Percentiles rank a stretch among this genome's conserved stretches.
Conservation (phyloP, 371 early-diverging fungal genomes). For the Mucor irregularis region DNA sequence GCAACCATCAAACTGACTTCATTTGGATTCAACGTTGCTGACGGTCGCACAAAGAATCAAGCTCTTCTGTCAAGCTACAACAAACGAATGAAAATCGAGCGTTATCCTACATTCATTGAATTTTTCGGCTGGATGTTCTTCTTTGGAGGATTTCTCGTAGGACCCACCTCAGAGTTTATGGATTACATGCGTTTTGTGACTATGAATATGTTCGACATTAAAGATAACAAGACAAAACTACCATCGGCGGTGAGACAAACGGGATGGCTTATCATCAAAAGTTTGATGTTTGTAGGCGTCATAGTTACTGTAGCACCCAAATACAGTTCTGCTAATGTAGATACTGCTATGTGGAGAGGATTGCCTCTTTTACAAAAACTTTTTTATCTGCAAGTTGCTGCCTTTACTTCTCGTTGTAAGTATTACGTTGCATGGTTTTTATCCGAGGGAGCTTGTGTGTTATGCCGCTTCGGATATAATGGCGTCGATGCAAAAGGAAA, state of each 20-base stretch:
- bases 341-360: neutral
- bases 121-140: slow-evolving; percentile 84
- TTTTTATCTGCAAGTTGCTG: slow-evolving; percentile 59
- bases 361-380: no score
- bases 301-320: slow-evolving; percentile 34
- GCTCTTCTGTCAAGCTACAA: slow-evolving; percentile 58
- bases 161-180: slow-evolving; percentile 77
- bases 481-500: slow-evolving; percentile 59
- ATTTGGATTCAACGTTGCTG: slow-evolving; percentile 79
- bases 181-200: slow-evolving; percentile 64
- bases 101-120: slow-evolving; percentile 69
- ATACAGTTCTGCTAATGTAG: slow-evolving; percentile 32
- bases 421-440: slow-evolving; percentile 86
- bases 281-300: slow-evolving; percentile 33
- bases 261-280: slow-evolving; percentile 26
- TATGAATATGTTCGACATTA: slow-evolving; percentile 43
- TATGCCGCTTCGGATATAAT: slow-evolving; percentile 79
- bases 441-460: slow-evolving; percentile 77
- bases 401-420: slow-evolving; percentile 67
- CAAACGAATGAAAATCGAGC: slow-evolving; percentile 47
- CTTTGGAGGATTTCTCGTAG: slow-evolving; percentile 79
- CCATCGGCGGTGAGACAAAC: slow-evolving; percentile 20
- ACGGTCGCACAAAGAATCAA: slow-evolving; percentile 40
- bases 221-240: slow-evolving; percentile 32
- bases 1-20: slow-evolving; percentile 82